These are phyloP conservation scores for Cladobotryum mycophilum DNA, from an alignment of 2,329 filamentous ascomycete genomes.

Conservation along the genomic window DNA sequence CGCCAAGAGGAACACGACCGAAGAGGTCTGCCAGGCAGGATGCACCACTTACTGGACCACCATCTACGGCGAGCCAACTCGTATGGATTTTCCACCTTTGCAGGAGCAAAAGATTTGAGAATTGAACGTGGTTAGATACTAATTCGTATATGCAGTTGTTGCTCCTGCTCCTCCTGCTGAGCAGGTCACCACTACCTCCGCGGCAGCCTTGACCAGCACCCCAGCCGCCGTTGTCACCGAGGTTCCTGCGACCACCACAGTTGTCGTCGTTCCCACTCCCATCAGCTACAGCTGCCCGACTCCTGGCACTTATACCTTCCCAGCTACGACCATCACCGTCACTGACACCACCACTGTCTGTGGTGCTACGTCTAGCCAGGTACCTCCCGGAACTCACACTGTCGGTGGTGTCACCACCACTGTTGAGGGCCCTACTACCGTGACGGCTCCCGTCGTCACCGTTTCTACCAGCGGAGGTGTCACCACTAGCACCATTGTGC, in stretches of 20 bases:
- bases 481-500: constrained; percentile 60
- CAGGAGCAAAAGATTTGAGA: neutral
- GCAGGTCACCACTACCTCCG: constrained; percentile 15
- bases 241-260: constrained; percentile 32
- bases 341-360: constrained; percentile 62
- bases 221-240: constrained; percentile 15
- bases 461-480: constrained; percentile 51
- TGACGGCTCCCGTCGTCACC: constrained; percentile 64
- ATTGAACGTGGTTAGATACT: constrained; percentile 9
- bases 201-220: constrained; percentile 8
- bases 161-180: constrained; percentile 24
- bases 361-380: constrained; percentile 53
- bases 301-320: constrained; percentile 69
- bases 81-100: constrained; percentile 36
- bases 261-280: constrained; percentile 46
- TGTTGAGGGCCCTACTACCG: constrained; percentile 58
- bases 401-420: constrained; percentile 67
- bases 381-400: constrained; percentile 60
- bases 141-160: constrained; percentile 28
- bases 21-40: constrained; percentile 48
- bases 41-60: constrained; percentile 73
- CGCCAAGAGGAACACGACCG: constrained; percentile 40
- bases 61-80: constrained; percentile 58
- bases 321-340: constrained; percentile 63
- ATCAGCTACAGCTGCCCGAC: constrained; percentile 51